phyloP scores from a whole-genome alignment of 305 asterid species.

The Fraxinus nigra region DNA sequence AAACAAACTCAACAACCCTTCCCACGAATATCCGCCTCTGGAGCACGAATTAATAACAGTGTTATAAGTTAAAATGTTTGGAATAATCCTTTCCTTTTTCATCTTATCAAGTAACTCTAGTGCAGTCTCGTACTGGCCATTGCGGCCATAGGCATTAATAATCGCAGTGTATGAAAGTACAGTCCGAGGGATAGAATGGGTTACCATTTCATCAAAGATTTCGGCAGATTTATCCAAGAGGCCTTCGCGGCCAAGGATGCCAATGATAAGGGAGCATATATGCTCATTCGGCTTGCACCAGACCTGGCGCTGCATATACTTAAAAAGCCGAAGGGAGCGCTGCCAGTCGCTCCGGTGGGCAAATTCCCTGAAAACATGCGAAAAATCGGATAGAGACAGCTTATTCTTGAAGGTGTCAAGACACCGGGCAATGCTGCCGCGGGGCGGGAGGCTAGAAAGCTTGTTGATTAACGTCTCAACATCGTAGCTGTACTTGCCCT shows the following conservation, averaged over 20 bases:
- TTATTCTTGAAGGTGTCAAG: conserved; percentile 86
- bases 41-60: conserved; percentile 88
- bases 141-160: conserved; percentile 86
- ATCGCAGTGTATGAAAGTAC: conserved; percentile 80
- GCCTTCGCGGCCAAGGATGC: conserved; percentile 83
- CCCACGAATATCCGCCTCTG: conserved; percentile 92
- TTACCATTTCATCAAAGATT: conserved; percentile 82
- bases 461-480: conserved; percentile 95
- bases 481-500: conserved; percentile 89
- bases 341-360: conserved; percentile 95
- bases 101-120: conserved; percentile 62
- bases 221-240: conserved; percentile 81
- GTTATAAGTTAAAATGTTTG: conserved; percentile 80
- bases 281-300: conserved; percentile 98
- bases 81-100: conserved; percentile 74
- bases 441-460: conserved; percentile 94
- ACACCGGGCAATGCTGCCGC: conserved; percentile 96
- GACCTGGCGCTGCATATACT: conserved; percentile 92
- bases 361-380: conserved; percentile 76
- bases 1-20: conserved; percentile 85
- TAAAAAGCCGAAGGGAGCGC: conserved; percentile 86
- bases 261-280: conserved; percentile 66
- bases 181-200: conserved; percentile 57
- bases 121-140: conserved; percentile 75
- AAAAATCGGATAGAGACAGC: conserved; percentile 78